Percentiles rank a stretch among this genome's conserved stretches.
These are phyloP conservation scores for Tuber magnatum DNA, from an alignment of 495 filamentous ascomycete species.

Conservation along the genomic window DNA sequence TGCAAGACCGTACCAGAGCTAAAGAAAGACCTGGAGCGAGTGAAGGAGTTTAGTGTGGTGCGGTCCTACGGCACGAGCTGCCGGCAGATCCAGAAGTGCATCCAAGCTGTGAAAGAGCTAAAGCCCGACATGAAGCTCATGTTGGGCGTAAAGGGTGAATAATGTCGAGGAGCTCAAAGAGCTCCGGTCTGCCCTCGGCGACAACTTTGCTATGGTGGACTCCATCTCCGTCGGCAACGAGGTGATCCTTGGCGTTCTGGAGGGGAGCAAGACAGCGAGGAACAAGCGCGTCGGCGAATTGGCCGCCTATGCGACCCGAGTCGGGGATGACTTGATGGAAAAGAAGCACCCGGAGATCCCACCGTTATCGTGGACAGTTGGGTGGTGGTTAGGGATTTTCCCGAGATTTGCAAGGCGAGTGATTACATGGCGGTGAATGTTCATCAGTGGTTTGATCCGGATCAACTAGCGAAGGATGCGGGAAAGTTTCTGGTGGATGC, in stretches of 20 bases:
- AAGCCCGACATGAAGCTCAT: slow-evolving; percentile 57
- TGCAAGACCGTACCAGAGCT: slow-evolving; percentile 2
- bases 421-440: slow-evolving; percentile 73
- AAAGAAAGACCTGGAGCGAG: slow-evolving; percentile 1
- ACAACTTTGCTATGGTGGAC: too few relatives aligned
- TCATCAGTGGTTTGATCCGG: slow-evolving; percentile 71
- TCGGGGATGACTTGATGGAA: slow-evolving; percentile 39
- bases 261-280: too few relatives aligned
- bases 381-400: slow-evolving; percentile 55
- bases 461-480: slow-evolving; percentile 51
- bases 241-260: too few relatives aligned
- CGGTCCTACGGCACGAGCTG: slow-evolving; percentile 76
- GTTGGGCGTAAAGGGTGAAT: slow-evolving; percentile 54
- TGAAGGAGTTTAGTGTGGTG: slow-evolving; percentile 39
- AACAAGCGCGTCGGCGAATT: too few relatives aligned
- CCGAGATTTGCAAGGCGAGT: slow-evolving; percentile 59
- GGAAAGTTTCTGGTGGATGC: slow-evolving; percentile 53
- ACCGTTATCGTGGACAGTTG: slow-evolving; percentile 73
- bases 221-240: too few relatives aligned
- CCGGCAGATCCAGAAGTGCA: slow-evolving; percentile 55
- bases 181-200: too few relatives aligned
- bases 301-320: too few relatives aligned
- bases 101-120: slow-evolving; percentile 51
- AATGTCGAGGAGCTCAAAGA: too few relatives aligned
- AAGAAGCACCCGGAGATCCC: slow-evolving; percentile 53